phyloP scores from a whole-genome alignment of 1,284 basidiomycete species.

The Microbotryomycetes sp. region DNA sequence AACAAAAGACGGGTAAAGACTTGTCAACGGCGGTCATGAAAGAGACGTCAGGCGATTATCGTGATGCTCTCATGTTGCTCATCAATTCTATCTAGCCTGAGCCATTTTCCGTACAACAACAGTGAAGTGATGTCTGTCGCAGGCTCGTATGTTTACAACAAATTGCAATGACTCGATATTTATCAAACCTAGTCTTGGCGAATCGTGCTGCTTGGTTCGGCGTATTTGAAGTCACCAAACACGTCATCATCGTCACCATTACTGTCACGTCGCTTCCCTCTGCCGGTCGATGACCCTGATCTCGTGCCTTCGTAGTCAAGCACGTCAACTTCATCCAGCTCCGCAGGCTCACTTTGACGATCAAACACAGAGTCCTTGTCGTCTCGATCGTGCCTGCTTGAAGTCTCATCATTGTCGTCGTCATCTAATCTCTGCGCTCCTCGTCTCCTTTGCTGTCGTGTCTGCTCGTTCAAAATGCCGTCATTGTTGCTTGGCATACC shows the following conservation, averaged over 20 bases:
- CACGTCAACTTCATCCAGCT: neutral
- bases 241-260: neutral
- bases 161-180: neutral
- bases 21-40: neutral
- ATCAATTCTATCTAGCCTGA: neutral
- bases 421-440: neutral
- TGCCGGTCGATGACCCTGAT: neutral
- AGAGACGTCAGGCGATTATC: constrained; percentile 13
- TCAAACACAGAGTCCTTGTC: neutral
- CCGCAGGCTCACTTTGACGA: neutral
- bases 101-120: too few relatives aligned
- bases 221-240: neutral
- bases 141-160: neutral
- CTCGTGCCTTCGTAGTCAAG: neutral
- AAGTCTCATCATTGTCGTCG: neutral
- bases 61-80: constrained; percentile 1
- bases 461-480: neutral
- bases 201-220: too few relatives aligned
- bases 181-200: neutral
- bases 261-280: neutral
- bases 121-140: too few relatives aligned
- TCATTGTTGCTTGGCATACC: constrained; percentile 5
- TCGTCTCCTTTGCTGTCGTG: neutral
- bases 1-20: constrained; percentile 37
- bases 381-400: too few relatives aligned